Evolutionary conservation across 164 flowering plant genomes (phyloP).

Genomic region (Aristolochia californica): DNA sequence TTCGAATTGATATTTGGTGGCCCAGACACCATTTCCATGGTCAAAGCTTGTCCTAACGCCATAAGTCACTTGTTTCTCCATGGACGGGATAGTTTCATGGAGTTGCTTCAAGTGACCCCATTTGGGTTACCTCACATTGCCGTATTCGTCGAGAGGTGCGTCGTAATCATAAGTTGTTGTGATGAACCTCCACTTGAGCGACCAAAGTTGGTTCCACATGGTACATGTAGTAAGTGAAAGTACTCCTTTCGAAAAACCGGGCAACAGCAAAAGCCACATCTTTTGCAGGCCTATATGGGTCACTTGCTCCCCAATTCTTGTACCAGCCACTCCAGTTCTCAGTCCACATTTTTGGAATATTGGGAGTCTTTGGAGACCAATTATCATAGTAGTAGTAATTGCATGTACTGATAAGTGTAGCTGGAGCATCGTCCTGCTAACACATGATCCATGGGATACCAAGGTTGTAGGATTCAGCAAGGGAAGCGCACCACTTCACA

Average conservation of each 20-base stretch:
- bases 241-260: conserved; percentile 71
- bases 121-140: conserved; percentile 16
- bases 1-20: not conserved
- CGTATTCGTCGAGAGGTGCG: conserved; percentile 95
- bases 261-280: conserved; percentile 92
- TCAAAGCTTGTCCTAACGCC: not conserved
- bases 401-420: conserved; percentile 62
- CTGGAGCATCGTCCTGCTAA: conserved; percentile 35
- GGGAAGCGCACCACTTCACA: no score
- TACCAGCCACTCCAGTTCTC: no score
- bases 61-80: not conserved
- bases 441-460: conserved; percentile 65
- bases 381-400: conserved; percentile 92
- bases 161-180: conserved; percentile 91
- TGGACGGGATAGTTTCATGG: not conserved
- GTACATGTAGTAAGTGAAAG: conserved; percentile 77
- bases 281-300: conserved; percentile 61
- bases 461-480: no score
- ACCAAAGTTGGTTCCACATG: conserved; percentile 93
- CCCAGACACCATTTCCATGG: not conserved
- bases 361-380: conserved; percentile 80
- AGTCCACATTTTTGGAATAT: no score
- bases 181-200: conserved; percentile 87
- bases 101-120: no score
- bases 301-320: no score